Evolutionary conservation across 2,329 filamentous ascomycete genomes (phyloP).

Genomic region (Sclerotinia subarctica): DNA sequence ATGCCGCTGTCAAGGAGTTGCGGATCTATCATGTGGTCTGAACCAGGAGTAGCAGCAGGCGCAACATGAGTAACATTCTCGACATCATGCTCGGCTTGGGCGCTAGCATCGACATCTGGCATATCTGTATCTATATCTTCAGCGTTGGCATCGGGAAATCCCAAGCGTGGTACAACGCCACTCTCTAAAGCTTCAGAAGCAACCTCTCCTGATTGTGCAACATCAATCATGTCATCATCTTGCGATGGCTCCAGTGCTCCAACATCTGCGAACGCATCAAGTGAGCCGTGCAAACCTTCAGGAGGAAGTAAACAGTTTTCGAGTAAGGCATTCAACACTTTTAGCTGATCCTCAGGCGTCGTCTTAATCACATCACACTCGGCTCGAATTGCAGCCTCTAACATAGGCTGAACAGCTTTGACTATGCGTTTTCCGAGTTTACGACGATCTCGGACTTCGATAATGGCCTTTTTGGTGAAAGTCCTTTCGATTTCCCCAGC

Average conservation of each 20-base stretch:
- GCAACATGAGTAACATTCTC: slow-evolving; percentile 22
- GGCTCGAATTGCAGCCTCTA: slow-evolving; percentile 72
- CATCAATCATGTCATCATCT: slow-evolving; percentile 39
- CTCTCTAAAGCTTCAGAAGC: background rate
- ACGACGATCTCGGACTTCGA: slow-evolving; percentile 76
- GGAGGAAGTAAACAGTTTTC: slow-evolving; percentile 55
- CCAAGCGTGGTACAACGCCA: slow-evolving; percentile 10
- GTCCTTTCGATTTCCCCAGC: slow-evolving; percentile 37
- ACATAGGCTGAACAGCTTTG: slow-evolving; percentile 72
- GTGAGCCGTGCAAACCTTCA: slow-evolving; percentile 16
- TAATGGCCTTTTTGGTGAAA: slow-evolving; percentile 41
- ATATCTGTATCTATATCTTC: slow-evolving; percentile 36
- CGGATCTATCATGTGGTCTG: slow-evolving; percentile 34
- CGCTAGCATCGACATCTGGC: slow-evolving; percentile 40
- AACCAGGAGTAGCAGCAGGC: slow-evolving; percentile 5
- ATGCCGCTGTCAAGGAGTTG: slow-evolving; percentile 13
- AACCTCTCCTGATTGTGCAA: background rate
- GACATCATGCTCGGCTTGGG: slow-evolving; percentile 32
- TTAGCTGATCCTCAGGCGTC: slow-evolving; percentile 65
- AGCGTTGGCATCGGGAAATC: slow-evolving; percentile 31
- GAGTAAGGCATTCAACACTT: slow-evolving; percentile 70
- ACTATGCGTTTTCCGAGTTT: slow-evolving; percentile 87
- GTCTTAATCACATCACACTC: slow-evolving; percentile 78
- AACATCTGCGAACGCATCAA: slow-evolving; percentile 14
- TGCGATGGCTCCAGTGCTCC: slow-evolving; percentile 46